Conservation (phyloP, 2,329 filamentous ascomycete genomes). For the Ophiosphaerella narmari region DNA sequence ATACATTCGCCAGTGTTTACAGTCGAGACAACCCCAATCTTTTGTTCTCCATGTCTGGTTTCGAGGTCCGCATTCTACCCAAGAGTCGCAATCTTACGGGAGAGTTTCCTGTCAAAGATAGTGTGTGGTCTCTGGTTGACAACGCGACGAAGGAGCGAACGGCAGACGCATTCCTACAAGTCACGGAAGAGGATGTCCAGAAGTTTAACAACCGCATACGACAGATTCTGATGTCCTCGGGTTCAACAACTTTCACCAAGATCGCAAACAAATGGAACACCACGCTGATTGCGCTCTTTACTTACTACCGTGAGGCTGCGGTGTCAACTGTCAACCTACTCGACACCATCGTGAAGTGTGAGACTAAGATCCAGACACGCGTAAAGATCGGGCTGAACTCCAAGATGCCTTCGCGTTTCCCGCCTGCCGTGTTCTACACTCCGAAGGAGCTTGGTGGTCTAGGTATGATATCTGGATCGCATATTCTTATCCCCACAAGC, state of each 20-base stretch:
- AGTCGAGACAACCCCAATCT: slow-evolving; percentile 97
- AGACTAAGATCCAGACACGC: slow-evolving; percentile 98
- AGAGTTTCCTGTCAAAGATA: slow-evolving; percentile 96
- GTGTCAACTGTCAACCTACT: slow-evolving; percentile 92
- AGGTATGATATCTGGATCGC: slow-evolving; percentile 98
- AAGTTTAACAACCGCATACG: slow-evolving; percentile 99
- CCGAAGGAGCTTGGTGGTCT: slow-evolving; percentile 96
- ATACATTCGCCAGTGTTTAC: slow-evolving; percentile 97
- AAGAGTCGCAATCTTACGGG: slow-evolving; percentile 95
- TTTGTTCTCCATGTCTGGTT: slow-evolving; percentile 96
- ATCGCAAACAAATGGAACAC: slow-evolving; percentile 99
- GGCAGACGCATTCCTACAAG: slow-evolving; percentile 94
- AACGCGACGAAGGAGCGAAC: slow-evolving; percentile 97
- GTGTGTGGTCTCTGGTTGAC: slow-evolving; percentile 96
- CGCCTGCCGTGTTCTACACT: slow-evolving; percentile 97
- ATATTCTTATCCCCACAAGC: slow-evolving; percentile 95
- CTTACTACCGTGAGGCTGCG: slow-evolving; percentile 96
- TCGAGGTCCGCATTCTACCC: slow-evolving; percentile 93
- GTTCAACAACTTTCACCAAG: slow-evolving; percentile 99
- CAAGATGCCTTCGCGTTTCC: slow-evolving; percentile 99
- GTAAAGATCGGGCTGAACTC: slow-evolving; percentile 99
- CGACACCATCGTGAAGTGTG: slow-evolving; percentile 98
- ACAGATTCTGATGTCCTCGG: slow-evolving; percentile 98
- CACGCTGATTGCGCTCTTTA: slow-evolving; percentile 93
- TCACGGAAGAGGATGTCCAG: slow-evolving; percentile 95